Percentiles rank a stretch among this genome's conserved stretches.
These are phyloP conservation scores for Magnaporthiopsis incrustans DNA, from an alignment of 2,329 filamentous ascomycete genomes.

Conservation along the genomic window DNA sequence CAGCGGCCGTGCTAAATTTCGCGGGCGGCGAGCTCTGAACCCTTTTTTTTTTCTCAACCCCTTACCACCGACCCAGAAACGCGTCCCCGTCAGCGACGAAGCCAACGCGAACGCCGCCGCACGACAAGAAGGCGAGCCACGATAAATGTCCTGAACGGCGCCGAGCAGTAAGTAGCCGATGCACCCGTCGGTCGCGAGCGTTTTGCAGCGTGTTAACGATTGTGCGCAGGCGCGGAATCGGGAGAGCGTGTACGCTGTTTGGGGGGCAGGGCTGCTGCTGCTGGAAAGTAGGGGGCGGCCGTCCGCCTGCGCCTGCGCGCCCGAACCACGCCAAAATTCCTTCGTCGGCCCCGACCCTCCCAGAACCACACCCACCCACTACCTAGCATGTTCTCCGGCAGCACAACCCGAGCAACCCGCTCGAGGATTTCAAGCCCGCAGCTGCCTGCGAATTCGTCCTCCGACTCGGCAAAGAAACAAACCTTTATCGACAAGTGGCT, in stretches of 20 bases:
- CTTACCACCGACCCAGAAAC: background rate
- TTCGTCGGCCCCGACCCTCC: background rate
- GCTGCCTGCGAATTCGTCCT: conserved; percentile 16
- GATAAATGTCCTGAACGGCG: background rate
- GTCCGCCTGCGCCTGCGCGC: background rate
- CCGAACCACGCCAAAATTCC: background rate
- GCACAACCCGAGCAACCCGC: conserved; percentile 41
- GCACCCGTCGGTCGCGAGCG: background rate
- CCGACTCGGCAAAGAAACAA: conserved; percentile 25
- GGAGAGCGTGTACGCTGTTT: background rate
- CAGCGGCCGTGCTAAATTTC: background rate
- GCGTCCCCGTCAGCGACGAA: background rate
- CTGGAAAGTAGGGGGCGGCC: background rate
- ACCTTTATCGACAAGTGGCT: conserved; percentile 50
- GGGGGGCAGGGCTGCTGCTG: background rate
- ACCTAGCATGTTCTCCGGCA: background rate
- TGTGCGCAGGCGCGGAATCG: background rate
- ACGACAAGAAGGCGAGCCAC: background rate
- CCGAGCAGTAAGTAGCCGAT: background rate
- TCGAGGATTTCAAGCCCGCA: conserved; percentile 51
- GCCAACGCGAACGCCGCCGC: background rate
- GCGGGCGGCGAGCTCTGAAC: background rate
- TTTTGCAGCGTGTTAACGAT: background rate
- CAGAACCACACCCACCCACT: background rate
- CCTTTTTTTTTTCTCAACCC: background rate